Evolutionary conservation across 495 filamentous ascomycete genomes (phyloP).

Genomic region (Penicillium diatomitis): DNA sequence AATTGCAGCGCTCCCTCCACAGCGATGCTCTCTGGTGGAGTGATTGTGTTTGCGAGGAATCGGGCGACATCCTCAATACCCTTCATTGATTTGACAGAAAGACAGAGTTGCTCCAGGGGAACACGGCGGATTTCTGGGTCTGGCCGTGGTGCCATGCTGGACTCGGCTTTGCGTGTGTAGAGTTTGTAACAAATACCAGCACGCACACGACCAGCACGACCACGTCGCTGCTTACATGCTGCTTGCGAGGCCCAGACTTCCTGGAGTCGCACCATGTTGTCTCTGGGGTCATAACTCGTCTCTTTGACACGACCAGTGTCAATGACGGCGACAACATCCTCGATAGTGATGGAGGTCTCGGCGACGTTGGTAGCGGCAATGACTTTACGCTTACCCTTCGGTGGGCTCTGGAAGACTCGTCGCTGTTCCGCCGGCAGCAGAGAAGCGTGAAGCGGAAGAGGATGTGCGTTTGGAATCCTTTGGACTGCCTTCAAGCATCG

Average conservation of each 20-base stretch:
- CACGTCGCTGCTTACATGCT: conserved; percentile 93
- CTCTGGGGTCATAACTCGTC: conserved; percentile 84
- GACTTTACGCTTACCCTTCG: conserved; percentile 76
- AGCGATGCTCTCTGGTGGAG: conserved; percentile 73
- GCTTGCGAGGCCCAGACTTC: conserved; percentile 94
- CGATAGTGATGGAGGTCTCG: conserved; percentile 96
- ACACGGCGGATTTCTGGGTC: conserved; percentile 91
- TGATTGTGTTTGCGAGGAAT: conserved; percentile 81
- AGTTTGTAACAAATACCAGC: conserved; percentile 93
- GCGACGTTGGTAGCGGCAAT: conserved; percentile 94
- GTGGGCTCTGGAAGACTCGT: conserved; percentile 70
- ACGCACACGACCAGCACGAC: conserved; percentile 84
- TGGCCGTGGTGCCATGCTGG: conserved; percentile 79
- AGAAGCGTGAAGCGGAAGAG: conserved; percentile 86
- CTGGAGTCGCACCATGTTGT: conserved; percentile 87
- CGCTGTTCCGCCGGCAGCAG: conserved; percentile 79
- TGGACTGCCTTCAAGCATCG: conserved; percentile 64
- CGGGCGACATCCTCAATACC: conserved; percentile 67
- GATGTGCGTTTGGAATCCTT: conserved; percentile 60
- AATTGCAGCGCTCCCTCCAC: conserved; percentile 75
- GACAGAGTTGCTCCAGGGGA: conserved; percentile 86
- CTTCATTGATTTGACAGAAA: conserved; percentile 86
- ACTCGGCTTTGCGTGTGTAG: conserved; percentile 76
- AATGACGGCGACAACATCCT: conserved; percentile 93
- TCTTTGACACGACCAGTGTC: conserved; percentile 94